Conservation (phyloP, 2,329 filamentous ascomycete species). For the Fonsecaea nubica region DNA sequence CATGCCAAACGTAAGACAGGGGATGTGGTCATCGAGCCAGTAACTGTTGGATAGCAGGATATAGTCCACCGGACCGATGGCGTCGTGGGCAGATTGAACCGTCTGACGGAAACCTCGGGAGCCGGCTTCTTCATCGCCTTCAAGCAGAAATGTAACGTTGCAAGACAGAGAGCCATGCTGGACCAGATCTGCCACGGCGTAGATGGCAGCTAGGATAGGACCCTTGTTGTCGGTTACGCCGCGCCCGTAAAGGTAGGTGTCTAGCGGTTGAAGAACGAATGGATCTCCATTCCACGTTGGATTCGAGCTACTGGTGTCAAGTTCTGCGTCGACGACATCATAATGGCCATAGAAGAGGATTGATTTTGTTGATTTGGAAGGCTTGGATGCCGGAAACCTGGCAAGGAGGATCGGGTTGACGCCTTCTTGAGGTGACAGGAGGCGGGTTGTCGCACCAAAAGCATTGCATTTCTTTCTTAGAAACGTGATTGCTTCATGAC, state of each 20-base stretch:
- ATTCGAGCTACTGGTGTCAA: slow-evolving; percentile 22
- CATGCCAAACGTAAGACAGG: slow-evolving; percentile 92
- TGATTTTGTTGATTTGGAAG: slow-evolving; percentile 65
- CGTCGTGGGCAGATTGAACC: slow-evolving; percentile 76
- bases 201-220: slow-evolving; percentile 89
- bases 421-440: slow-evolving; percentile 79
- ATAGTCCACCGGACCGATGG: slow-evolving; percentile 91
- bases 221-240: slow-evolving; percentile 99
- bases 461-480: slow-evolving; percentile 89
- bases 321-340: slow-evolving; percentile 89
- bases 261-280: slow-evolving; percentile 85
- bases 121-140: slow-evolving; percentile 95
- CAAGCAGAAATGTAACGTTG: slow-evolving; percentile 91
- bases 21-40: slow-evolving; percentile 95
- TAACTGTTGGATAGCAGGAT: slow-evolving; percentile 97
- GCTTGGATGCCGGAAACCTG: slow-evolving; percentile 68
- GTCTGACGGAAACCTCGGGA: slow-evolving; percentile 89
- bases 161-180: slow-evolving; percentile 83
- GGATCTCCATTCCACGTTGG: slow-evolving; percentile 82
- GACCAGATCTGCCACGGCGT: slow-evolving; percentile 87
- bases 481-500: slow-evolving; percentile 88
- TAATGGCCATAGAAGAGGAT: slow-evolving; percentile 98
- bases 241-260: slow-evolving; percentile 92
- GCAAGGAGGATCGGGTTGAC: slow-evolving; percentile 95
- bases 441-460: slow-evolving; percentile 85